These are phyloP conservation scores for Tuber borchii DNA, from an alignment of 495 filamentous ascomycete species.

Conservation along the genomic window DNA sequence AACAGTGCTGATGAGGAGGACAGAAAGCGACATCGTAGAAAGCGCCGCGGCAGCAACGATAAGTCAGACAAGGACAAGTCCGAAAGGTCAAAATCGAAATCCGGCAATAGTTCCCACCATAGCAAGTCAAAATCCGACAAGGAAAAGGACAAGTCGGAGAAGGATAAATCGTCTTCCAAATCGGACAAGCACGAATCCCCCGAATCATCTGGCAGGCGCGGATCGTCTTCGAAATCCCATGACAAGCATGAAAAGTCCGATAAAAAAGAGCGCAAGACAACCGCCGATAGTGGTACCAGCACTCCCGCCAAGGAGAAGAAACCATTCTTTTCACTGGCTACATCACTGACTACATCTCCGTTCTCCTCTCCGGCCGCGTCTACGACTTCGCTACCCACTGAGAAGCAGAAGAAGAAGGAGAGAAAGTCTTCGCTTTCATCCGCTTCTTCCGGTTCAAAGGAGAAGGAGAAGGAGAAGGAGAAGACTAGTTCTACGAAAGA, in stretches of 20 bases:
- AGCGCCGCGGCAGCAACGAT: conserved; percentile 22
- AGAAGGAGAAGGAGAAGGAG: conserved; percentile 11
- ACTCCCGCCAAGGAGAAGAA: conserved; percentile 23
- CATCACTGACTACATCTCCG: conserved; percentile 4
- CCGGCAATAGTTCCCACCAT: conserved; percentile 4
- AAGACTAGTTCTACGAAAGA: neutral
- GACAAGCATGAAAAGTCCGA: conserved; percentile 21
- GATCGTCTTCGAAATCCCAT: neutral
- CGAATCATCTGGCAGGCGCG: neutral
- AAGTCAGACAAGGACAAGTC: conserved; percentile 27
- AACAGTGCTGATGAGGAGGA: conserved; percentile 14
- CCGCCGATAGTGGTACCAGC: neutral
- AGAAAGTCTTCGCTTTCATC: neutral
- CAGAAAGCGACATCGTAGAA: conserved; percentile 10
- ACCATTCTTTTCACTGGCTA: conserved; percentile 7
- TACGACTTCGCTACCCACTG: neutral
- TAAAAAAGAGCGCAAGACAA: conserved; percentile 6
- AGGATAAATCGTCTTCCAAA: neutral
- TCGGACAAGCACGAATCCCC: conserved; percentile 3
- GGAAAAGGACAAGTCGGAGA: conserved; percentile 18
- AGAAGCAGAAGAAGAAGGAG: neutral
- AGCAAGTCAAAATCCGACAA: conserved; percentile 8
- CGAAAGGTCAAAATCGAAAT: conserved; percentile 8
- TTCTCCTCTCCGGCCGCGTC: conserved; percentile 27
- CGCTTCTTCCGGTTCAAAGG: conserved; percentile 10